Percentiles rank a stretch among this genome's conserved stretches.
Conservation (phyloP, 345 rosid genomes). For the Arabidopsis suecica region DNA sequence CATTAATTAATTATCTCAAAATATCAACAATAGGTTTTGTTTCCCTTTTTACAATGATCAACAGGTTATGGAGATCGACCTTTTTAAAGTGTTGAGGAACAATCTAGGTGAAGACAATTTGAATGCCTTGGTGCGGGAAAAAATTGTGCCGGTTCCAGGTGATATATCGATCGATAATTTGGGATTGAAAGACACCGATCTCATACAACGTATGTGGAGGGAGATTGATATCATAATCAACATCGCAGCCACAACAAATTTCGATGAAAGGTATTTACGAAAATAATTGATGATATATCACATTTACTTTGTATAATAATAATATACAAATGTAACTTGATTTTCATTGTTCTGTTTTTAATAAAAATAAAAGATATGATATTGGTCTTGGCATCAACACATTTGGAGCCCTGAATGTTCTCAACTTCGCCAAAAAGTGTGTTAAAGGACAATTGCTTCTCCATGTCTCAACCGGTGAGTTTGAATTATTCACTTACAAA, state of each 20-base stretch:
- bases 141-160: slow-evolving; percentile 59
- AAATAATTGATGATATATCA: background rate
- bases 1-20: background rate
- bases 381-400: slow-evolving; percentile 46
- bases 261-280: slow-evolving; percentile 69
- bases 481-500: slow-evolving; percentile 8
- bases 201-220: slow-evolving; percentile 52
- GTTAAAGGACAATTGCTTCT: slow-evolving; percentile 42
- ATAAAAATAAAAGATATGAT: slow-evolving; percentile 37
- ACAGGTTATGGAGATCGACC: slow-evolving; percentile 64
- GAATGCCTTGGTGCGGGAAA: slow-evolving; percentile 53
- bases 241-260: slow-evolving; percentile 78
- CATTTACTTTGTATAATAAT: background rate
- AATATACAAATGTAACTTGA: background rate
- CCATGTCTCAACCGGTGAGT: slow-evolving; percentile 53
- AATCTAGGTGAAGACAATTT: slow-evolving; percentile 51
- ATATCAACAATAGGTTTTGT: background rate
- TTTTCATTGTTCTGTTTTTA: background rate
- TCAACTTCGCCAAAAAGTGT: slow-evolving; percentile 48
- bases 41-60: slow-evolving; percentile 1
- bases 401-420: slow-evolving; percentile 45
- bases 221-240: slow-evolving; percentile 64
- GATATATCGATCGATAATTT: slow-evolving; percentile 59
- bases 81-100: slow-evolving; percentile 63
- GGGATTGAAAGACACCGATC: slow-evolving; percentile 54